A percentile compares a stretch with the other conserved stretches of the same genome.
These are phyloP conservation scores for Ligustrum vulgare DNA, from an alignment of 257 asterid genomes.

Conservation along the genomic window DNA sequence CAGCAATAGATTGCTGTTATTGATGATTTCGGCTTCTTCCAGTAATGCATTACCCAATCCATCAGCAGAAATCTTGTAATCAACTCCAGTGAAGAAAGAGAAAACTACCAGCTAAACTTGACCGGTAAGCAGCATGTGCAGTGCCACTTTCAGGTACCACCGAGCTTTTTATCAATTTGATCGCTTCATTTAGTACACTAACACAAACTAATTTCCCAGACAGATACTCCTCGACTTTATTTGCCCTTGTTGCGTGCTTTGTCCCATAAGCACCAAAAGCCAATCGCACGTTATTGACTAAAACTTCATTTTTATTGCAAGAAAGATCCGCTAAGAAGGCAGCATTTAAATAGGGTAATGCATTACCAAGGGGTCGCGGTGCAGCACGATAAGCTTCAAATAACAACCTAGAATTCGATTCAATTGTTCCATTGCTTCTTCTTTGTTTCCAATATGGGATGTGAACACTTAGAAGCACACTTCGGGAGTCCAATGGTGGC, in stretches of 20 bases:
- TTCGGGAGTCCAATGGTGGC: constrained; percentile 46
- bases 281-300: constrained; percentile 34
- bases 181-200: constrained; percentile 42
- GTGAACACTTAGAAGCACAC: constrained; percentile 51
- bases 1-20: constrained; percentile 28
- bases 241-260: constrained; percentile 49
- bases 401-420: constrained; percentile 32
- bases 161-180: constrained; percentile 45
- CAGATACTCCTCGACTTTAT: constrained; percentile 52
- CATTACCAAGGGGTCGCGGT: constrained; percentile 70
- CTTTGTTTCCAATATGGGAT: constrained; percentile 45
- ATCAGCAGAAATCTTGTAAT: constrained; percentile 15
- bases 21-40: constrained; percentile 19
- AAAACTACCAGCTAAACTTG: constrained; percentile 57
- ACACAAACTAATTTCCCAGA: constrained; percentile 35
- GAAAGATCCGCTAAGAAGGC: constrained; percentile 63
- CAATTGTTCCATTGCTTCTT: constrained; percentile 9
- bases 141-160: constrained; percentile 57
- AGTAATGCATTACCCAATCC: constrained; percentile 20
- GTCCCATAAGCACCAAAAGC: constrained; percentile 67
- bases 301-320: constrained; percentile 28
- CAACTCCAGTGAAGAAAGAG: constrained; percentile 33
- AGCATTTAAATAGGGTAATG: constrained; percentile 65
- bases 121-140: constrained; percentile 49
- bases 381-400: constrained; percentile 64